Percentiles rank a stretch among this genome's conserved stretches.
Conservation (phyloP, 2,329 filamentous ascomycete species). For the Penicillium griseofulvum region DNA sequence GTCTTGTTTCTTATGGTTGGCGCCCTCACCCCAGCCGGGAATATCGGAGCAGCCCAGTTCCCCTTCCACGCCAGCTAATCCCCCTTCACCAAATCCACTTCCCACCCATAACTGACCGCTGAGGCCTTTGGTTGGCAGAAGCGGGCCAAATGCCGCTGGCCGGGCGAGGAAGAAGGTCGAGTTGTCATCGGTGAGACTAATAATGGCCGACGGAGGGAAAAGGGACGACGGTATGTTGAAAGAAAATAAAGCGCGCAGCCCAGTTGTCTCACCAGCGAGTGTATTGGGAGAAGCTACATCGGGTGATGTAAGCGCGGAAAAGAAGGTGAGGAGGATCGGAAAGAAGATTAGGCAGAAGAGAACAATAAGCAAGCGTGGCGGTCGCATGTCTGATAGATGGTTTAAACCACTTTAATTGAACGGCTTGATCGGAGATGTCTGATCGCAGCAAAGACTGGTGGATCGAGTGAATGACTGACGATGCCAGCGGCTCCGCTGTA, state of each 20-base stretch:
- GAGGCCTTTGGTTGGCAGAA: conserved; percentile 70
- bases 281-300: conserved; percentile 38
- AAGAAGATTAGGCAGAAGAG: conserved; percentile 49
- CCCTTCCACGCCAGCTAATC: conserved; percentile 61
- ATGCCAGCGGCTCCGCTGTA: conserved; percentile 18
- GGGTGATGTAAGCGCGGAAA: conserved; percentile 45
- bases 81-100: conserved; percentile 78
- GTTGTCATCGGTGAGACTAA: conserved; percentile 96
- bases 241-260: conserved; percentile 62
- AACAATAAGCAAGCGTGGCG: conserved; percentile 47
- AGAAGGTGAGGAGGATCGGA: conserved; percentile 48
- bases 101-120: conserved; percentile 93
- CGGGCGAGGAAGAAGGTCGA: conserved; percentile 93
- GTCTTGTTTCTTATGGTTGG: conserved; percentile 39
- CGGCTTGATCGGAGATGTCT: not conserved
- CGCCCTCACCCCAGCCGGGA: conserved; percentile 74
- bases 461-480: conserved; percentile 12
- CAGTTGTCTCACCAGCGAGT: conserved; percentile 42
- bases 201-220: conserved; percentile 92
- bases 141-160: conserved; percentile 87
- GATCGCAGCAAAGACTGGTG: not conserved
- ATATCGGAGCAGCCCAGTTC: conserved; percentile 95
- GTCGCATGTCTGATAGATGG: conserved; percentile 41
- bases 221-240: conserved; percentile 77
- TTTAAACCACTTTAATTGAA: not conserved